Conservation (phyloP, 306 rosid species). For the Cercis canadensis region DNA sequence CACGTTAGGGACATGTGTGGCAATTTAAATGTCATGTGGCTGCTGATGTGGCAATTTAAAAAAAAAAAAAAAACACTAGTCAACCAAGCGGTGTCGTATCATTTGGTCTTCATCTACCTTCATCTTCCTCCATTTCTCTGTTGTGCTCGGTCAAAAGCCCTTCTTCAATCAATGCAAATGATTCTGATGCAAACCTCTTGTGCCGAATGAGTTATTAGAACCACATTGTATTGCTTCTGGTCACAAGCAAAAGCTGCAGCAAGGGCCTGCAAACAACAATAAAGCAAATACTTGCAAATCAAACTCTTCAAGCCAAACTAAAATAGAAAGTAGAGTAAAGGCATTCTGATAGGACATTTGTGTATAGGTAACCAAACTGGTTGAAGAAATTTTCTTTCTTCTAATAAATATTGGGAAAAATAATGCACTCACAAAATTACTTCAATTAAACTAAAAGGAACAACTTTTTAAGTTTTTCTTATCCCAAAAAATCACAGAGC, state of each 20-base stretch:
- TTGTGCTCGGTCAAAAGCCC: too few species aligned
- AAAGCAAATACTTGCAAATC: neutral
- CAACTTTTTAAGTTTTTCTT: neutral
- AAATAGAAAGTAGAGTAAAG: neutral
- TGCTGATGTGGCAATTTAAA: too few species aligned
- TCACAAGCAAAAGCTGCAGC: conserved; percentile 77
- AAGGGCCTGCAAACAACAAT: conserved; percentile 65
- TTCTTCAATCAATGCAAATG: conserved; percentile 15
- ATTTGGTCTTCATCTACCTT: too few species aligned
- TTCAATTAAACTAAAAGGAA: conserved; percentile 9
- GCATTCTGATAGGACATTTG: neutral
- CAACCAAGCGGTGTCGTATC: too few species aligned
- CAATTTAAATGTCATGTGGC: too few species aligned
- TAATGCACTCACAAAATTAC: too few species aligned
- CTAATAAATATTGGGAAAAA: too few species aligned
- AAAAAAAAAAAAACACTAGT: too few species aligned
- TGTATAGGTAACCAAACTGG: neutral
- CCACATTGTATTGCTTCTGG: conserved; percentile 61
- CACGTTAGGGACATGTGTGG: too few species aligned
- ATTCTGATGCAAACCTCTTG: conserved; percentile 56
- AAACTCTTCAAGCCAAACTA: conserved; percentile 6
- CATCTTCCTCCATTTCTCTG: too few species aligned
- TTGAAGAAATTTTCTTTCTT: too few species aligned
- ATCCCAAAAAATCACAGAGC: neutral
- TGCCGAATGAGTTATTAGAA: conserved; percentile 68